Evolutionary conservation across 768 basidiomycete species (phyloP).

Genomic region (Mycena polygramma): DNA sequence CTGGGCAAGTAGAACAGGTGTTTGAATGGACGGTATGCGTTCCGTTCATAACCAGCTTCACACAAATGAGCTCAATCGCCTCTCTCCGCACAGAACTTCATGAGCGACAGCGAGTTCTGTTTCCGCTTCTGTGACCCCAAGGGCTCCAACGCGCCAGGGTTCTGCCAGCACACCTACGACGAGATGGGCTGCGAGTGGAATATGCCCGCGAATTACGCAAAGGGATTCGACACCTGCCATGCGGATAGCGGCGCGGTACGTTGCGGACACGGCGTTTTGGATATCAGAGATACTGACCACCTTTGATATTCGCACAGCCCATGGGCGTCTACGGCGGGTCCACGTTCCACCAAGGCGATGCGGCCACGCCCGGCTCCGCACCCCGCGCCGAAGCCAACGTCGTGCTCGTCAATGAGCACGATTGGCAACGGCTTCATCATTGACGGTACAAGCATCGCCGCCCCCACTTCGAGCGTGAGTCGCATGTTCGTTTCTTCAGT

Average conservation of each 20-base stretch:
- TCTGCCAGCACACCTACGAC: conserved; percentile 75
- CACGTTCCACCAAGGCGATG: conserved; percentile 75
- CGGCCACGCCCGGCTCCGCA: conserved; percentile 68
- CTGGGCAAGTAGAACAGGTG: conserved; percentile 67
- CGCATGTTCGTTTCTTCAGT: not conserved
- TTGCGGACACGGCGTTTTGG: conserved; percentile 7
- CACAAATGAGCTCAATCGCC: not conserved
- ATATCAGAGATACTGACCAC: conserved; percentile 16
- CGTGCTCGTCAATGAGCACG: conserved; percentile 66
- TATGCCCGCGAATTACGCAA: conserved; percentile 65
- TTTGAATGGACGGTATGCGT: conserved; percentile 80
- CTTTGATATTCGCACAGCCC: conserved; percentile 49
- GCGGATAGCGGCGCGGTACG: conserved; percentile 64
- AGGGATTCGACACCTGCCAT: conserved; percentile 65
- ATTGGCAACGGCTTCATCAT: conserved; percentile 62
- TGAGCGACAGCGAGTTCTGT: conserved; percentile 73
- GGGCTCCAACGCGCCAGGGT: conserved; percentile 58
- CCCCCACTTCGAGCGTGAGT: conserved; percentile 7
- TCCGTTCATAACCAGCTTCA: not conserved
- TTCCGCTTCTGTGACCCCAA: conserved; percentile 76
- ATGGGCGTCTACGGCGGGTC: conserved; percentile 80
- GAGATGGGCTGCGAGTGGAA: conserved; percentile 72
- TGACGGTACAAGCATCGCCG: conserved; percentile 43
- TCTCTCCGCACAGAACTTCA: conserved; percentile 63
- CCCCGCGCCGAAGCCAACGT: conserved; percentile 68